Base-by-base conservation (phyloP, 1,284 basidiomycete species). In the Moesziomyces parantarcticus region DNA sequence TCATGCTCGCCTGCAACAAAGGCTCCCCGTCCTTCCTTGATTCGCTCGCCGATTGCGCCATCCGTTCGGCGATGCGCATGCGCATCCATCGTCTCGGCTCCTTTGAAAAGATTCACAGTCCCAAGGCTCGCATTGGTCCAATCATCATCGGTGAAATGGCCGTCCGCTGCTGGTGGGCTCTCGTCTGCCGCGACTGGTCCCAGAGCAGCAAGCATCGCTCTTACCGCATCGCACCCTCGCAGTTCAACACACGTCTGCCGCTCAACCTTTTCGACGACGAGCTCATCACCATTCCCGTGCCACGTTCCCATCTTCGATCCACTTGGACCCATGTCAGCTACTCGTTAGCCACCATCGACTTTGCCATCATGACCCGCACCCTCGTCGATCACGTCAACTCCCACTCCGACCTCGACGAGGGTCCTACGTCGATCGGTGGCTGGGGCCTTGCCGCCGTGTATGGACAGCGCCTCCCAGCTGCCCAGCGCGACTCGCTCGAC, bases 31-130 rank as follows among this genome's bases (percentile, higher is more conserved):
- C 58, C 9, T 71, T 57, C 20, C 50, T 66, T 11, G 68, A 71
- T 13, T 50, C 58, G 43, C 20, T 71, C 14, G 47, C 63, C 7
- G 63, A 71, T 25, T 58, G 61, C 23, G 62, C 62, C 9, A 58
- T 66, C 18, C 68, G 68, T 5, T 71, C 68, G 16, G 62, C 68
- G 5, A 66, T 71, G 62, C 62, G 68, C 16, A 71, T 71, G 68
- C 62, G 68, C n/a, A 55, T 71, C 25, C 68, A 71, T 46, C 62
- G 63, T 22, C 34, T 71, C 10, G 68, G 68, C 18, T 41, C 48
- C 11, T 50, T 58, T 10, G 60, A 71, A 2, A 51, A 39, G 48
- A 3, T 71, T 9, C 63, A 71, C 42, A 22, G 22, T 23, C 34
- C 68, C 3, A 25, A 22, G 8, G 40, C 43, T 18, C 34, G 23